phyloP scores from a whole-genome alignment of 768 basidiomycete species.

The Trametes villosa region DNA sequence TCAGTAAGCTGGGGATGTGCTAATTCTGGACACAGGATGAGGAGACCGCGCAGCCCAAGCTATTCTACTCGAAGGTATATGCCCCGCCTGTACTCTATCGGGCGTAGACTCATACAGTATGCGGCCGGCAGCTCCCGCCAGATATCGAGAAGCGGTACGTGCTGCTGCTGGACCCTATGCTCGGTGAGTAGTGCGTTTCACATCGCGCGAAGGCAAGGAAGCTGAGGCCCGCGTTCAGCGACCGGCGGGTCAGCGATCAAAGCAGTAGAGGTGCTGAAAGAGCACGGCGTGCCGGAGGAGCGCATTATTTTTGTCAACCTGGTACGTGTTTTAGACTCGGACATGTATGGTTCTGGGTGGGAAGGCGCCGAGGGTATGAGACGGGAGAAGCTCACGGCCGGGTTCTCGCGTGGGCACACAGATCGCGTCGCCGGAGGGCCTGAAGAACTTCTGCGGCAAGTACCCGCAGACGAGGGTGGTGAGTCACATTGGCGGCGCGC shows the following conservation, averaged over 20 bases:
- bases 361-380: not conserved
- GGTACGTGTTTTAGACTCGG: conserved; percentile 46
- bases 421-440: conserved; percentile 92
- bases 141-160: conserved; percentile 93
- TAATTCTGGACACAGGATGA: conserved; percentile 66
- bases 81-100: not conserved
- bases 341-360: not conserved
- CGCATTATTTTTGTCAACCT: conserved; percentile 94
- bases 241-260: conserved; percentile 98
- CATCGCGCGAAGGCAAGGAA: not conserved
- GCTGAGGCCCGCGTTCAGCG: conserved; percentile 49
- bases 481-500: conserved; percentile 35
- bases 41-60: conserved; percentile 89
- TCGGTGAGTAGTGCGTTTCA: conserved; percentile 57
- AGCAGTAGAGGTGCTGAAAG: conserved; percentile 91
- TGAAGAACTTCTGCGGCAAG: conserved; percentile 73
- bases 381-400: not conserved
- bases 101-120: not conserved
- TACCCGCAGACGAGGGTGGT: conserved; percentile 83
- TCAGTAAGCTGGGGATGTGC: not conserved
- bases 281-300: conserved; percentile 92
- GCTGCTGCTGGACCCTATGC: conserved; percentile 96
- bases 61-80: conserved; percentile 85
- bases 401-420: conserved; percentile 33
- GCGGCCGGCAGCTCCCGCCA: conserved; percentile 71